A percentile compares a stretch with the other conserved stretches of the same genome.
Evolutionary conservation across 2,329 filamentous ascomycete genomes (phyloP).

Genomic region (Trichoderma guizhouense): DNA sequence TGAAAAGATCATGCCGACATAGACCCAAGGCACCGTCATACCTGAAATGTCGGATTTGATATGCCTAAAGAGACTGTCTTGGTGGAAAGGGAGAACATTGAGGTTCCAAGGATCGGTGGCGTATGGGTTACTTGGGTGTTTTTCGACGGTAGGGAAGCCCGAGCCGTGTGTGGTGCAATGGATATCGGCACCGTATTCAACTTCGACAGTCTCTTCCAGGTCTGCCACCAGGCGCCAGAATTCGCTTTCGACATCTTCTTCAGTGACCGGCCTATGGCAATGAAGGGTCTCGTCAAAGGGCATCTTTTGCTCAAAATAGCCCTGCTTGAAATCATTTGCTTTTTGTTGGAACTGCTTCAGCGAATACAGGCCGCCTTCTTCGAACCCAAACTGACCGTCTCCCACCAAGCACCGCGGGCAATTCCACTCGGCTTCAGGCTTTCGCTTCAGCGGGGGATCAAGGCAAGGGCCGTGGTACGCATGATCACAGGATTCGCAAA

Average conservation of each 20-base stretch:
- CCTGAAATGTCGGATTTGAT: constrained; percentile 98
- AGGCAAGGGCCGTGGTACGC: constrained; percentile 84
- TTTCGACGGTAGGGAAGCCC: constrained; percentile 92
- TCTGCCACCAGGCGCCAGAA: constrained; percentile 96
- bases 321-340: constrained; percentile 90
- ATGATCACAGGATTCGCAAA: constrained; percentile 90
- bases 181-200: constrained; percentile 97
- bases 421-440: constrained; percentile 87
- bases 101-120: constrained; percentile 93
- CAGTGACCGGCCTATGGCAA: constrained; percentile 75
- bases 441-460: constrained; percentile 74
- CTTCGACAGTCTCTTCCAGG: constrained; percentile 91
- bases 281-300: constrained; percentile 82
- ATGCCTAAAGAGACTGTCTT: constrained; percentile 89
- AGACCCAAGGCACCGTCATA: constrained; percentile 99
- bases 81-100: constrained; percentile 84
- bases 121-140: constrained; percentile 81
- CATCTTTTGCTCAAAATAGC: constrained; percentile 89
- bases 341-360: constrained; percentile 95
- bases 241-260: constrained; percentile 93
- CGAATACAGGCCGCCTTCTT: constrained; percentile 94
- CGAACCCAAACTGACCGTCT: constrained; percentile 94
- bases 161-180: constrained; percentile 97
- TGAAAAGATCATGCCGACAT: constrained; percentile 99
- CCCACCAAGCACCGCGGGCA: constrained; percentile 93